Evolutionary conservation across 805 yeast genomes (phyloP).

Genomic region (Yarrowia deformans): DNA sequence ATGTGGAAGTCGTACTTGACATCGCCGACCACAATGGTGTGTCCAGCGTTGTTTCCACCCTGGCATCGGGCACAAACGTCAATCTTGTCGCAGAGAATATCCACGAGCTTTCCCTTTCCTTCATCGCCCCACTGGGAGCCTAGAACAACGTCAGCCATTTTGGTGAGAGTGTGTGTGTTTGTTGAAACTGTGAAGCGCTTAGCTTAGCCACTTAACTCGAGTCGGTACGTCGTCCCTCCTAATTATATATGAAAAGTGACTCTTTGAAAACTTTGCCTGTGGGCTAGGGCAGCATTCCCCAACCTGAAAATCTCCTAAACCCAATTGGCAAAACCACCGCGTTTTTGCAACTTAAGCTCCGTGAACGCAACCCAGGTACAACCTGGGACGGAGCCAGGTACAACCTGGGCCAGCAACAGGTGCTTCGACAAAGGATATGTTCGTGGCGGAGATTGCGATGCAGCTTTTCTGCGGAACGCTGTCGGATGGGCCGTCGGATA

Average conservation of each 20-base stretch:
- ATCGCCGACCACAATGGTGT: slow-evolving; percentile 91
- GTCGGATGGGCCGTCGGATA: slow-evolving; percentile 5
- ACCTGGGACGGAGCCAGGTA: slow-evolving; percentile 36
- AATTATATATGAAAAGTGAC: slow-evolving; percentile 33
- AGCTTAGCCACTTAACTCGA: slow-evolving; percentile 37
- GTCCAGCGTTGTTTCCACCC: slow-evolving; percentile 99
- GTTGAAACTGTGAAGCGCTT: slow-evolving; percentile 32
- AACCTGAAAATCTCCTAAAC: not conserved
- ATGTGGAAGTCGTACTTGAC: slow-evolving; percentile 96
- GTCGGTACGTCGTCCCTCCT: not conserved
- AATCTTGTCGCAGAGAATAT: slow-evolving; percentile 89
- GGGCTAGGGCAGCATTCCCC: slow-evolving; percentile 22
- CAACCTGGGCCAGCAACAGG: slow-evolving; percentile 28
- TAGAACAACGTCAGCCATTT: slow-evolving; percentile 88
- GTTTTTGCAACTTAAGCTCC: slow-evolving; percentile 13
- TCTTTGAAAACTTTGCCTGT: slow-evolving; percentile 32
- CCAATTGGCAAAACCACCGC: slow-evolving; percentile 25
- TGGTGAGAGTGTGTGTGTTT: slow-evolving; percentile 3
- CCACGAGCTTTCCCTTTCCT: slow-evolving; percentile 98
- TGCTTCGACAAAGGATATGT: not conserved
- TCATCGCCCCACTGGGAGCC: slow-evolving; percentile 99
- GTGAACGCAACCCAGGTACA: slow-evolving; percentile 33
- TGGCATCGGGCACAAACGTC: slow-evolving; percentile 96
- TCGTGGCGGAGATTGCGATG: not conserved
- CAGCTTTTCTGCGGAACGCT: no score